Conservation (phyloP, 2,329 filamentous ascomycete genomes). For the Aphanocladium album region DNA sequence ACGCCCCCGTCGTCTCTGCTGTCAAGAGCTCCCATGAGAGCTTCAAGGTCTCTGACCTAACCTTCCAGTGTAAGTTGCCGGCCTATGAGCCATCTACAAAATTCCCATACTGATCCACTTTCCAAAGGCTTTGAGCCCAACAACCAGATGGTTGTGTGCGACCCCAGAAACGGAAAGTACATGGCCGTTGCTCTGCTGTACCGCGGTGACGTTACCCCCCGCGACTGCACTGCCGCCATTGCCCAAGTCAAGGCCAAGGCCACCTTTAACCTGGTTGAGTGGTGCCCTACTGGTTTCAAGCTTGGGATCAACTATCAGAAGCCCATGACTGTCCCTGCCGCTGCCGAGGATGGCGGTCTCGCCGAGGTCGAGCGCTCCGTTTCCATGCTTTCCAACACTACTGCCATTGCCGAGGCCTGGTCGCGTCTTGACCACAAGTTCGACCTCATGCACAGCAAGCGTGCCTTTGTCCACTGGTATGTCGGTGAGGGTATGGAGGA, state of each 20-base stretch:
- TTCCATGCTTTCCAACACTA: constrained; percentile 71
- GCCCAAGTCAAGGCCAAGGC: constrained; percentile 62
- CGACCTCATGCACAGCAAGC: constrained; percentile 75
- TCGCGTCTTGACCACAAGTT: constrained; percentile 70
- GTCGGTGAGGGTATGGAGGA: constrained; percentile 92
- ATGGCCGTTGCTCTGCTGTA: constrained; percentile 70
- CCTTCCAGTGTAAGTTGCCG: constrained; percentile 60
- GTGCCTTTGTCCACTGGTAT: constrained; percentile 73
- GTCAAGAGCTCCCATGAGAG: constrained; percentile 79
- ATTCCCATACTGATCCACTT: constrained; percentile 21
- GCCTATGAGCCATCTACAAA: background rate
- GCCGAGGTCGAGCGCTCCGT: constrained; percentile 59
- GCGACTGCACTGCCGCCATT: constrained; percentile 63
- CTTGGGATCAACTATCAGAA: constrained; percentile 72
- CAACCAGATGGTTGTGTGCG: constrained; percentile 75
- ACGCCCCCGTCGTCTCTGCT: constrained; percentile 65
- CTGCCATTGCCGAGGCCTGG: constrained; percentile 69
- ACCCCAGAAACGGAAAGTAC: constrained; percentile 70
- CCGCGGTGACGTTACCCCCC: constrained; percentile 66
- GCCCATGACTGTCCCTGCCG: constrained; percentile 53
- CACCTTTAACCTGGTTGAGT: constrained; percentile 69
- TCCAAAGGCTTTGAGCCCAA: constrained; percentile 65
- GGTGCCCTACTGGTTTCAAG: constrained; percentile 74
- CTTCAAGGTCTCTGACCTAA: constrained; percentile 77
- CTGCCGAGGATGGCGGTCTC: constrained; percentile 52